Percentiles rank a stretch among this genome's conserved stretches.
Conservation (phyloP, 1,284 basidiomycete genomes). For the Sanguinoderma infundibulare region DNA sequence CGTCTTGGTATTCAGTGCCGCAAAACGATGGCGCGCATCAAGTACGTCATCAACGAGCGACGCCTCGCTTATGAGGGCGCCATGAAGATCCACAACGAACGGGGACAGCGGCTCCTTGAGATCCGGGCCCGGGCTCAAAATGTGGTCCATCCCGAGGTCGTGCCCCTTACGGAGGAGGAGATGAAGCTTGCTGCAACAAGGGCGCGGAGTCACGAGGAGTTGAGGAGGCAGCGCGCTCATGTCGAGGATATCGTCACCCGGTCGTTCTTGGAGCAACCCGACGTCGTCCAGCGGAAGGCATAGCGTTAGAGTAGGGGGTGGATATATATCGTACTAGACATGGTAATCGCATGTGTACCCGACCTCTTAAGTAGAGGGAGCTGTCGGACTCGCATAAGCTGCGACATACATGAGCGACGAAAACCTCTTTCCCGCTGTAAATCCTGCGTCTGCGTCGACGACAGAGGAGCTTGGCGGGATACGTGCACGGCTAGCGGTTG, state of each 20-base stretch:
- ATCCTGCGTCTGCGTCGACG: neutral
- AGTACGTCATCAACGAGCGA: constrained; percentile 92
- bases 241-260: constrained; percentile 30
- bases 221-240: constrained; percentile 20
- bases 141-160: neutral
- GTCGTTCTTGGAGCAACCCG: constrained; percentile 33
- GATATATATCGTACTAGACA: constrained; percentile 12
- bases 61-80: constrained; percentile 82
- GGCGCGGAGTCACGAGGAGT: constrained; percentile 24
- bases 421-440: neutral
- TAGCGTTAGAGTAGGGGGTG: neutral
- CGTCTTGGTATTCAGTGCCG: constrained; percentile 66
- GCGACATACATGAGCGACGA: neutral
- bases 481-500: neutral
- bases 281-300: constrained; percentile 2
- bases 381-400: neutral
- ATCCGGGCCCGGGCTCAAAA: too few species aligned
- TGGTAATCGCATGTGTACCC: constrained; percentile 12
- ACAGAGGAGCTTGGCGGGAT: neutral
- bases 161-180: constrained; percentile 21
- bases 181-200: constrained; percentile 17
- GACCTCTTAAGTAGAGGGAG: neutral
- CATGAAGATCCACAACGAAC: constrained; percentile 46
- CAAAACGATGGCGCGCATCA: constrained; percentile 97
- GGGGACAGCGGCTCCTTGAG: constrained; percentile 25